Evolutionary conservation across 2,329 filamentous ascomycete species (phyloP).

Genomic region (Botryotinia narcissicola): DNA sequence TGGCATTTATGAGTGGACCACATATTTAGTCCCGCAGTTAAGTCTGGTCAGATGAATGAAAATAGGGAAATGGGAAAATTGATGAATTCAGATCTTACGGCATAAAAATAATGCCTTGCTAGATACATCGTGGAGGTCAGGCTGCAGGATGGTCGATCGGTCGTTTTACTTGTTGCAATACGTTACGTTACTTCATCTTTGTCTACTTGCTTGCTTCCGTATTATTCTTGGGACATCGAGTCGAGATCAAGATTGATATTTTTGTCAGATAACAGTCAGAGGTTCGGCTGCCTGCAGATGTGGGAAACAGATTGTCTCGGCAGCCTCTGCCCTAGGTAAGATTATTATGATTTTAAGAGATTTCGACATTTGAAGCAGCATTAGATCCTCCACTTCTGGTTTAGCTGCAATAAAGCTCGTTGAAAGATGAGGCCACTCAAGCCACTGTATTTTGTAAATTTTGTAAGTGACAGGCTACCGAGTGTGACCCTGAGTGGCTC

Average conservation of each 20-base stretch:
- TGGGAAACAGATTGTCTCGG: conserved; percentile 2
- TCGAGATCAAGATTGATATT: neutral
- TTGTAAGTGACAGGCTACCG: neutral
- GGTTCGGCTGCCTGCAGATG: conserved; percentile 11
- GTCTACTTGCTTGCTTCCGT: neutral
- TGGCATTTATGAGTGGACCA: neutral
- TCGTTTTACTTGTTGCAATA: neutral
- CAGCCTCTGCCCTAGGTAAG: neutral
- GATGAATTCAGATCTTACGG: conserved; percentile 13
- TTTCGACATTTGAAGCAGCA: neutral
- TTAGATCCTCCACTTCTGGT: conserved; percentile 12
- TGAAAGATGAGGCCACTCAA: conserved; percentile 15
- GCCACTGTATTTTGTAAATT: neutral
- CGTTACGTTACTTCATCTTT: neutral
- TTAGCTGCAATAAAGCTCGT: neutral
- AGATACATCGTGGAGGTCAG: neutral
- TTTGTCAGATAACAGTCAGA: conserved; percentile 6
- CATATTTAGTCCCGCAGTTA: conserved; percentile 14
- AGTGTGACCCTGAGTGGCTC: neutral
- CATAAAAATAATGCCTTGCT: conserved; percentile 3
- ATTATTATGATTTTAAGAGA: neutral
- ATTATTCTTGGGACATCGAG: conserved; percentile 13
- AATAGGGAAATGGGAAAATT: neutral
- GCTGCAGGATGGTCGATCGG: neutral
- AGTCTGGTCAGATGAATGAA: conserved; percentile 17